phyloP scores from a whole-genome alignment of 257 asterid species.

The Lycium barbarum region DNA sequence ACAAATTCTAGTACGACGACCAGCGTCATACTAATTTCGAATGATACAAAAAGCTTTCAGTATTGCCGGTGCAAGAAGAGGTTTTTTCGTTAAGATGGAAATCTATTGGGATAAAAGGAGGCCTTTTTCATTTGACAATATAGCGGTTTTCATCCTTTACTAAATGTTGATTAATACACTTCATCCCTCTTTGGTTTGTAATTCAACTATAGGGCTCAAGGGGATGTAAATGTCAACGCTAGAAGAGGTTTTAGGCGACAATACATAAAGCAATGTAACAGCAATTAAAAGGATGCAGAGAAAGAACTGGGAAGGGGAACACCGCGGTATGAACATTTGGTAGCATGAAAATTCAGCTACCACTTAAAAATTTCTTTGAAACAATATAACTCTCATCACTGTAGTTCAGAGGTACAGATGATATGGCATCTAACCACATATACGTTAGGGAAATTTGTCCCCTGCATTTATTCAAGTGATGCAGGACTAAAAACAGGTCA shows the following conservation, averaged over 20 bases:
- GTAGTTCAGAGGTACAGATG: neutral
- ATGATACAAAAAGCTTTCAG: too few relatives aligned
- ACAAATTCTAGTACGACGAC: too few relatives aligned
- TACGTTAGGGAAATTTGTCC: neutral
- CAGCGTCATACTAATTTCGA: too few relatives aligned
- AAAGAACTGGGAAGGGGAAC: neutral
- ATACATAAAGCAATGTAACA: neutral
- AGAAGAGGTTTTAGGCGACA: neutral
- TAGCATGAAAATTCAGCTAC: slow-evolving; percentile 15
- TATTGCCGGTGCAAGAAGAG: neutral
- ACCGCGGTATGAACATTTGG: neutral
- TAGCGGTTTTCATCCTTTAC: neutral
- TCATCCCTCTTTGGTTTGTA: neutral
- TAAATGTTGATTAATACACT: neutral
- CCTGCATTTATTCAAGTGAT: slow-evolving; percentile 28
- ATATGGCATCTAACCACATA: neutral
- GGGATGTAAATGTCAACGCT: neutral
- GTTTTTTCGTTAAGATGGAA: neutral
- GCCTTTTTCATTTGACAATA: neutral
- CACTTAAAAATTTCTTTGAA: neutral
- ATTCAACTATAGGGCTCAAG: neutral
- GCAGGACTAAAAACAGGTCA: slow-evolving; percentile 16
- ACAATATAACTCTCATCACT: slow-evolving; percentile 9
- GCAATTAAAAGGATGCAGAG: neutral
- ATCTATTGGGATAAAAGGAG: neutral